These are phyloP conservation scores for Fennellomyces sp. DNA, from an alignment of 371 early-diverging fungal species.

Conservation along the genomic window DNA sequence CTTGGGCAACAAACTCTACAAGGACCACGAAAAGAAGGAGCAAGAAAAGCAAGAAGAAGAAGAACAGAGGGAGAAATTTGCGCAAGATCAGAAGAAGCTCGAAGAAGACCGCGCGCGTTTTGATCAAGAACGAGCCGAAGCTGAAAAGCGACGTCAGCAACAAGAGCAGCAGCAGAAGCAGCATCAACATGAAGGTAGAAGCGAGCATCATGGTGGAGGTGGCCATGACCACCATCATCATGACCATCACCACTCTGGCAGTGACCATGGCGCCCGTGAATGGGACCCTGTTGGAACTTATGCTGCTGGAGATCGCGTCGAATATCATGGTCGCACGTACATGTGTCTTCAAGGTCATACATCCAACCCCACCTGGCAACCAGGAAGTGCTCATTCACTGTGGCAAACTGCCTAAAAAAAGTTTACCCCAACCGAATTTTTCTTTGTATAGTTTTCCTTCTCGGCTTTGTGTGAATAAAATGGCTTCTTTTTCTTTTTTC, in stretches of 20 bases:
- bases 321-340: conserved; percentile 51
- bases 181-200: conserved; percentile 19
- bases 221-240: background rate
- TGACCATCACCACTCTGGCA: conserved; percentile 6
- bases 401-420: conserved; percentile 52
- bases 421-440: conserved; percentile 1
- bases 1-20: conserved; percentile 49
- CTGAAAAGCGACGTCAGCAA: conserved; percentile 14
- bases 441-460: background rate
- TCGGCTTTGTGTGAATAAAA: background rate
- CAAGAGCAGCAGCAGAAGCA: conserved; percentile 17
- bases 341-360: conserved; percentile 57
- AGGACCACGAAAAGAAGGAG: conserved; percentile 42
- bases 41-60: conserved; percentile 29
- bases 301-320: conserved; percentile 55
- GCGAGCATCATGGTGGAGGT: background rate
- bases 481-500: background rate
- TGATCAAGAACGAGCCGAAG: conserved; percentile 26
- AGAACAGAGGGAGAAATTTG: conserved; percentile 30
- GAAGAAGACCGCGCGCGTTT: conserved; percentile 26
- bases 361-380: conserved; percentile 62
- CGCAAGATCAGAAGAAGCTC: conserved; percentile 29
- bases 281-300: conserved; percentile 61
- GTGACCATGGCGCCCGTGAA: conserved; percentile 29
- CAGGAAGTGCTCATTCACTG: conserved; percentile 55